Evolutionary conservation across 805 yeast genomes (phyloP).

Genomic region (Pichia kluyveri): DNA sequence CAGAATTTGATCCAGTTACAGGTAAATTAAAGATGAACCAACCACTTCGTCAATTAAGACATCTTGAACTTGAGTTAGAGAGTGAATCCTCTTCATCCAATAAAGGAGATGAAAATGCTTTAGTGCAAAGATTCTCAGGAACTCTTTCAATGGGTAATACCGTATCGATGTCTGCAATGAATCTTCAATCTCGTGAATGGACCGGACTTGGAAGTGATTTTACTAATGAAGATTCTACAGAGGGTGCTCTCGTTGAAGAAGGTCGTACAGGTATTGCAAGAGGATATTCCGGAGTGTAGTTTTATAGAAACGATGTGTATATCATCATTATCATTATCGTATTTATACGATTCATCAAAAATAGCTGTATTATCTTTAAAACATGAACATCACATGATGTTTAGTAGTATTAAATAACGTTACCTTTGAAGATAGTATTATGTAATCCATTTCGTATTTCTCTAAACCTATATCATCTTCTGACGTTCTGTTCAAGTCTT

Average conservation of each 20-base stretch:
- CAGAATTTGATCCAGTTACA: slow-evolving; percentile 82
- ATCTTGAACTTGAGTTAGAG: slow-evolving; percentile 50
- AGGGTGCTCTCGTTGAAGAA: slow-evolving; percentile 75
- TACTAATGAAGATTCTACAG: slow-evolving; percentile 28
- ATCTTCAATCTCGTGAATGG: slow-evolving; percentile 69
- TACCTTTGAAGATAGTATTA: no score
- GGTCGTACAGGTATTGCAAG: slow-evolving; percentile 88
- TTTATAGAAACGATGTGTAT: no score
- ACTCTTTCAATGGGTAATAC: slow-evolving; percentile 64
- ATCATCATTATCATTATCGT: no score
- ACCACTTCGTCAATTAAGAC: slow-evolving; percentile 63
- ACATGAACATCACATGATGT: background rate
- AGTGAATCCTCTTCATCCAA: slow-evolving; percentile 10
- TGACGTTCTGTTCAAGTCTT: no score
- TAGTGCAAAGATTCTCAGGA: slow-evolving; percentile 50
- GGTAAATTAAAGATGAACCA: slow-evolving; percentile 65
- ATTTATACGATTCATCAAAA: no score
- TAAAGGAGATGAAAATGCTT: slow-evolving; percentile 6
- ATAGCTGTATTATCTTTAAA: no score
- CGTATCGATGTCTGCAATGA: slow-evolving; percentile 79
- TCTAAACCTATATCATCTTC: no score
- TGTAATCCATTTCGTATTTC: no score
- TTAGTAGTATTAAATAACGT: no score
- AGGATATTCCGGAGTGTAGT: slow-evolving; percentile 46
- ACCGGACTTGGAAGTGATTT: slow-evolving; percentile 87